phyloP scores from a whole-genome alignment of 1,139 yeast genomes.

The Geotrichum candidum region DNA sequence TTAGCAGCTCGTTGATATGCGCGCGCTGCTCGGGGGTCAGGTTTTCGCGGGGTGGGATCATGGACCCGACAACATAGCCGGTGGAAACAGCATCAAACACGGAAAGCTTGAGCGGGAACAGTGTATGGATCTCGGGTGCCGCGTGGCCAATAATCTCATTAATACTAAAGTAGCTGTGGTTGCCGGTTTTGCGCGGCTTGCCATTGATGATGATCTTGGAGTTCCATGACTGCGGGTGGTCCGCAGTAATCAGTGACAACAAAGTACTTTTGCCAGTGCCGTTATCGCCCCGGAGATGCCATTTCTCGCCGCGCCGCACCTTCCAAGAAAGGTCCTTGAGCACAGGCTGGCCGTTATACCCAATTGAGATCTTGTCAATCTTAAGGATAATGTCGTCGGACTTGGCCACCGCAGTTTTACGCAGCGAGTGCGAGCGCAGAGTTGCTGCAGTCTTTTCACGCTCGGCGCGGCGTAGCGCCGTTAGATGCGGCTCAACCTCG shows the following conservation, averaged over 20 bases:
- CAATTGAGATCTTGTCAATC: slow-evolving; percentile 57
- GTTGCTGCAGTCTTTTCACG: slow-evolving; percentile 12
- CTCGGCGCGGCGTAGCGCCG: slow-evolving; percentile 25
- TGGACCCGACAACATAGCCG: slow-evolving; percentile 66
- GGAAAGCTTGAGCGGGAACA: slow-evolving; percentile 55
- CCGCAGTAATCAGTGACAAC: slow-evolving; percentile 78
- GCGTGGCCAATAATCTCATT: slow-evolving; percentile 78
- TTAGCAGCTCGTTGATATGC: slow-evolving; percentile 32
- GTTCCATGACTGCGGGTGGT: slow-evolving; percentile 96
- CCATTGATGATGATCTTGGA: slow-evolving; percentile 62
- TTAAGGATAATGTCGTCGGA: slow-evolving; percentile 41
- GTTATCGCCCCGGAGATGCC: slow-evolving; percentile 86
- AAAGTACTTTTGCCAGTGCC: slow-evolving; percentile 93
- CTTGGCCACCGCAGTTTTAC: not conserved
- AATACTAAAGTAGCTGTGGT: slow-evolving; percentile 67
- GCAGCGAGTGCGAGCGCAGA: not conserved
- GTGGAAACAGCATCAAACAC: slow-evolving; percentile 60
- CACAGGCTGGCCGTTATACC: slow-evolving; percentile 58
- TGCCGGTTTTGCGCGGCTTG: slow-evolving; percentile 65
- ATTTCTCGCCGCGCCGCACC: slow-evolving; percentile 64
- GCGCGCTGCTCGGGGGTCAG: slow-evolving; percentile 36
- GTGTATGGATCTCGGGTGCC: slow-evolving; percentile 86
- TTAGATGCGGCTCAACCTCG: slow-evolving; percentile 34
- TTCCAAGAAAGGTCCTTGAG: slow-evolving; percentile 59
- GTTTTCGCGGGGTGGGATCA: slow-evolving; percentile 37